phyloP scores from a whole-genome alignment of 2,329 filamentous ascomycete genomes.

The Lojkania enalia region DNA sequence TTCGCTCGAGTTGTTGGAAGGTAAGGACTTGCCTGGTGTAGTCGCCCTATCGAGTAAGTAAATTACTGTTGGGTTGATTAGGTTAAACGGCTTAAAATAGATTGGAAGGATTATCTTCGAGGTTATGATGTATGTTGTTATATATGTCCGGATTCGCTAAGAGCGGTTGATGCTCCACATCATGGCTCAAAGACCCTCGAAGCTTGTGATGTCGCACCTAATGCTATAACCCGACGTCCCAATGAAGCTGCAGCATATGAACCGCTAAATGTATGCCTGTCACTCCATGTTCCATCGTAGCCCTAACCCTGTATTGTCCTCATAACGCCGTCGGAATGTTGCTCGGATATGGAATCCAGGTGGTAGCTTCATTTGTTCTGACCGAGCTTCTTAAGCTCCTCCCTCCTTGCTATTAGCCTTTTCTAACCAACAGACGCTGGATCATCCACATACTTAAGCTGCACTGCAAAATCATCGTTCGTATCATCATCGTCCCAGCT shows the following conservation, averaged over 20 bases:
- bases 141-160: too few relatives aligned
- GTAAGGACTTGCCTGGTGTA: slow-evolving; percentile 96
- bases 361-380: slow-evolving; percentile 56
- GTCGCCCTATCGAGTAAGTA: slow-evolving; percentile 80
- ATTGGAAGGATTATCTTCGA: slow-evolving; percentile 38
- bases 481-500: slow-evolving; percentile 99
- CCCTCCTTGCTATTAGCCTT: slow-evolving; percentile 53
- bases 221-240: too few relatives aligned
- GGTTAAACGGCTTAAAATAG: slow-evolving; percentile 30
- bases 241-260: too few relatives aligned
- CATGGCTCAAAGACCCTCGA: too few relatives aligned
- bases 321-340: too few relatives aligned
- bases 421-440: not conserved
- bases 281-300: too few relatives aligned
- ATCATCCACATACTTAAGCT: slow-evolving; percentile 73
- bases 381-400: slow-evolving; percentile 94
- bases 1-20: slow-evolving; percentile 93
- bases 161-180: too few relatives aligned
- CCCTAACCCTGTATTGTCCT: too few relatives aligned
- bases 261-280: too few relatives aligned
- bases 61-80: slow-evolving; percentile 28
- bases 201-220: too few relatives aligned
- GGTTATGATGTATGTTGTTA: slow-evolving; percentile 31
- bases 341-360: not conserved
- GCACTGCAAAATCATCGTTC: slow-evolving; percentile 91